A percentile compares a stretch with the other conserved stretches of the same genome.
Conservation (phyloP, 805 yeast genomes). For the Dipodascus albidus region DNA sequence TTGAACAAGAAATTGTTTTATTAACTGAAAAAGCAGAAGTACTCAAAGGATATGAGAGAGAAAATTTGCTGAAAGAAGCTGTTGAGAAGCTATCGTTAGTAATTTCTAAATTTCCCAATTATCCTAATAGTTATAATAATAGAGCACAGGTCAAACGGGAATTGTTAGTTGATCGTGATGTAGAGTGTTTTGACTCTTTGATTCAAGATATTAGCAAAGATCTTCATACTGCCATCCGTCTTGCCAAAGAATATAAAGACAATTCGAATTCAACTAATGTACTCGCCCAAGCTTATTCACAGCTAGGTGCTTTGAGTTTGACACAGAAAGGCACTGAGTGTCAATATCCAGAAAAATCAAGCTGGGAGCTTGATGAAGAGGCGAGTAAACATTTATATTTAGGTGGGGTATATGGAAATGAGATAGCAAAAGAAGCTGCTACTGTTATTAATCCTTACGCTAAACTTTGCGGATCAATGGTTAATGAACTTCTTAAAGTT, state of each 20-base stretch:
- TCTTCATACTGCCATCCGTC: constrained; percentile 17
- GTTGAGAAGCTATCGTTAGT: too few species aligned
- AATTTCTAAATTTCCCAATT: constrained; percentile 3
- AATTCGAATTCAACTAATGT: constrained; percentile 12
- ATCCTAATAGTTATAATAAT: constrained; percentile 26
- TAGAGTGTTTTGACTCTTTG: constrained; percentile 2
- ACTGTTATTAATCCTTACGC: constrained; percentile 25
- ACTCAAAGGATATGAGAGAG: background rate
- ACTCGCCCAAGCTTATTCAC: constrained; percentile 22
- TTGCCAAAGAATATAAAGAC: constrained; percentile 17
- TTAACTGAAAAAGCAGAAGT: background rate
- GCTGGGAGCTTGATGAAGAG: constrained; percentile 21
- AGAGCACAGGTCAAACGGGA: constrained; percentile 22
- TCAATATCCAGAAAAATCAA: too few species aligned
- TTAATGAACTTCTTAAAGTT: constrained; percentile 12
- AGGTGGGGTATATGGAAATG: constrained; percentile 25
- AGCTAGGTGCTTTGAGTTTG: constrained; percentile 21
- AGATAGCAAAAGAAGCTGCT: constrained; percentile 18
- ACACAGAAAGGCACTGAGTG: constrained; percentile 5
- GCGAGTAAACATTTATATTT: constrained; percentile 20
- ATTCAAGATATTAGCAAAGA: constrained; percentile 12
- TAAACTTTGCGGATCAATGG: constrained; percentile 25
- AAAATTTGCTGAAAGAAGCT: background rate
- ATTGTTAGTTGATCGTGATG: background rate
- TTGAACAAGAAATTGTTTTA: background rate